Conservation (phyloP, 2,329 filamentous ascomycete species). For the Colletotrichum filicis region DNA sequence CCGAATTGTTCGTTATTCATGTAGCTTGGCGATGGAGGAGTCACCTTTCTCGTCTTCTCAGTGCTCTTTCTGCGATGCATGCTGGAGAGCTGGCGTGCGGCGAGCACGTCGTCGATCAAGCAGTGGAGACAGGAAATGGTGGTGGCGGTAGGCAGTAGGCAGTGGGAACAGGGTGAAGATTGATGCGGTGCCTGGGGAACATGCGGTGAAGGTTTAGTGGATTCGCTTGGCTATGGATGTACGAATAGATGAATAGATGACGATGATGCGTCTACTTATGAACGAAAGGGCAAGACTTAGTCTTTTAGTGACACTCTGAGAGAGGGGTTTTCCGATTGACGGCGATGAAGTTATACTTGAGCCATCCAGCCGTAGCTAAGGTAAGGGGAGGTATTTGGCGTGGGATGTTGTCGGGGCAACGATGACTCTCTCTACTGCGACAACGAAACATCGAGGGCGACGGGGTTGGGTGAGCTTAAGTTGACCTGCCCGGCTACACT, state of each 20-base stretch:
- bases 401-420: constrained; percentile 35
- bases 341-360: constrained; percentile 27
- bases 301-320: not conserved
- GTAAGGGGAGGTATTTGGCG: constrained; percentile 9
- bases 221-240: constrained; percentile 15
- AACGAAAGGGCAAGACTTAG: not conserved
- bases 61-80: constrained; percentile 42
- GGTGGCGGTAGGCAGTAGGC: not conserved
- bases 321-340: not conserved
- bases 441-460: constrained; percentile 1
- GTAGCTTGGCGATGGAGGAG: constrained; percentile 70
- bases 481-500: not conserved
- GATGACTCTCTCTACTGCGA: constrained; percentile 12
- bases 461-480: not conserved
- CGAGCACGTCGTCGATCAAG: not conserved
- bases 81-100: not conserved
- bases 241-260: constrained; percentile 3
- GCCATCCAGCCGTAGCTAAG: constrained; percentile 2
- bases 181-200: not conserved
- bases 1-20: constrained; percentile 77
- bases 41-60: constrained; percentile 62
- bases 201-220: constrained; percentile 6
- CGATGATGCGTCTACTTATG: constrained; percentile 4
- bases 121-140: not conserved
- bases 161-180: not conserved